Percentiles rank a stretch among this genome's conserved stretches.
Evolutionary conservation across 345 rosid genomes (phyloP).

Genomic region (Hypericum androsaemum): DNA sequence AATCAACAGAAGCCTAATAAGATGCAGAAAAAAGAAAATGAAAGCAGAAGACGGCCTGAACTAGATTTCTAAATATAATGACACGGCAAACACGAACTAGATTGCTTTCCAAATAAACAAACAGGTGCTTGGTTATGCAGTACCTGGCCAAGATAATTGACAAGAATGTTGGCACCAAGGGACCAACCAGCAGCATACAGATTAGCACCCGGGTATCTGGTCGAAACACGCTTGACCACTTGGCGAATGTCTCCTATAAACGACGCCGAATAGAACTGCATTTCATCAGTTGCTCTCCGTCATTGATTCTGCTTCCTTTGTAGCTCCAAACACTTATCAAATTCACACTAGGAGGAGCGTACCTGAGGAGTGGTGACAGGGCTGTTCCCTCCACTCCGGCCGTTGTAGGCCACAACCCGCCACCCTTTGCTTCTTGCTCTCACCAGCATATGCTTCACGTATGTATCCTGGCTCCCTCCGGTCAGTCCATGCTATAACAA

Average conservation of each 20-base stretch:
- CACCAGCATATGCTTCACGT: constrained; percentile 65
- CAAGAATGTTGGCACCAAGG: constrained; percentile 88
- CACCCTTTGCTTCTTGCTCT: constrained; percentile 61
- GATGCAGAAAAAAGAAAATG: background rate
- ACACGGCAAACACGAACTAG: too few relatives aligned
- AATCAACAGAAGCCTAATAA: constrained; percentile 2
- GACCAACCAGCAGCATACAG: constrained; percentile 94
- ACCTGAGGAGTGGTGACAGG: constrained; percentile 91
- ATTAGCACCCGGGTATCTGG: constrained; percentile 63
- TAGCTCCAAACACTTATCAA: background rate
- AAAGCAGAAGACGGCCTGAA: too few relatives aligned
- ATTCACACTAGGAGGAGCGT: background rate
- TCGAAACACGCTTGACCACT: constrained; percentile 51
- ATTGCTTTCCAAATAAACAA: too few relatives aligned
- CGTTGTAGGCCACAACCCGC: constrained; percentile 85
- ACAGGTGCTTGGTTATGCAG: too few relatives aligned
- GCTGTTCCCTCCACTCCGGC: constrained; percentile 75
- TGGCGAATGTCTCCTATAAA: constrained; percentile 71
- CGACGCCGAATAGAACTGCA: constrained; percentile 97
- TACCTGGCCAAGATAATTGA: constrained; percentile 77
- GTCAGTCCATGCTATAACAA: constrained; percentile 75
- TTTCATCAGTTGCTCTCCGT: constrained; percentile 12
- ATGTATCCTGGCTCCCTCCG: constrained; percentile 79
- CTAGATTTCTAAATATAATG: too few relatives aligned
- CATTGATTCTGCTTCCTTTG: background rate